Base-by-base conservation (phyloP, 352 stramenopile genomes). In the Phytophthora rubi region DNA sequence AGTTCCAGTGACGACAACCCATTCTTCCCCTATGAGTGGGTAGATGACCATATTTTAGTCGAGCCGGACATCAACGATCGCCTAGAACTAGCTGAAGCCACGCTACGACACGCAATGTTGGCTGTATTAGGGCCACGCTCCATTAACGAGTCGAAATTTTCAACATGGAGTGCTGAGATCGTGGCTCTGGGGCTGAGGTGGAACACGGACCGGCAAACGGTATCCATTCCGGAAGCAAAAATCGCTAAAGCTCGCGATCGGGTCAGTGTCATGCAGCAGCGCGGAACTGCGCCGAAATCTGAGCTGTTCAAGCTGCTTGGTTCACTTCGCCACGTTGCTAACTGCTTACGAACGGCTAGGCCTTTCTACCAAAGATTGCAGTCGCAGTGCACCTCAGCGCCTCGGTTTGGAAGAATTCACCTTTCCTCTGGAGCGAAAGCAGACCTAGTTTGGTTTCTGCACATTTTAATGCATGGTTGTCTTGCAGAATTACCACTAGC, bases 91-190 rank as follows among this genome's bases (percentile, higher is more conserved):
- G 63, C 70, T 15, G 64, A 65, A 44, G 54, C 61, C 1, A 70
- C 68, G 0, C 45, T 70, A 5, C 60, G 66, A 0, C 53, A 68
- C 23, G 63, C 62, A 0, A 78, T 82, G 62, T 44, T 80, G n/a
- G 62, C 62, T 1, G 53, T 76, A 0, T 48, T 77, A 6, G 71
- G 68, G 0, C 62, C 63, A 0, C 39, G 62, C 2, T 59, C 68
- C 0, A 67, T 80, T 1, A 82, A 82, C 21, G 71, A 80, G 33
- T 26, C 65, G 0, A 80, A 75, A 21, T 76, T 79, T 59, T 70
- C 71, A 0, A 0, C 0, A 0, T 82, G 64, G 71, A 28, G 16
- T 2, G 56, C 26, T 0, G 23, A 65, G 28, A 23, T 82, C 0
- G 30, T 63, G 0, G 68, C 54, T 0, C 44, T 80, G 0, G 73